Conservation (phyloP, 106 monocot genomes). For the Dendrobium officinale region DNA sequence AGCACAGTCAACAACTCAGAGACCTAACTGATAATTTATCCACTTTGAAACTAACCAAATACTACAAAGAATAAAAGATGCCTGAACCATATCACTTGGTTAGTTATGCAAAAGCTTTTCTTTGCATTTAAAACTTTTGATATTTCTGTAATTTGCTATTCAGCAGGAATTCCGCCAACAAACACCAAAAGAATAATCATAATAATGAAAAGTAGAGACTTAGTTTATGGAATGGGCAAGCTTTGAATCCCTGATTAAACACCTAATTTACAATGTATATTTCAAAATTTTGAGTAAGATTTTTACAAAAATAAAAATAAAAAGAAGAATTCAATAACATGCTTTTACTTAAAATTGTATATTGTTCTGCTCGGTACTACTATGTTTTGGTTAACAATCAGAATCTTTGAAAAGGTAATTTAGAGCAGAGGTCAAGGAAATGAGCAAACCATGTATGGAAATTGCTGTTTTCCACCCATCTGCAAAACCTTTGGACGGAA, state of each 20-base stretch:
- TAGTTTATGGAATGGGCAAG: neutral
- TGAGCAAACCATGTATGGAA: constrained; percentile 83
- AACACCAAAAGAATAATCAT: no score
- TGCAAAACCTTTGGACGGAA: constrained; percentile 79
- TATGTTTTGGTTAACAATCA: neutral
- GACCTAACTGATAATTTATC: no score
- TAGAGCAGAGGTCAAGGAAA: neutral
- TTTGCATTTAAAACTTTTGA: no score
- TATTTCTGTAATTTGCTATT: no score
- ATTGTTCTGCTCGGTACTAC: neutral
- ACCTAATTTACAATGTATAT: neutral
- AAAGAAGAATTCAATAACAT: no score
- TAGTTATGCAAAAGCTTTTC: no score
- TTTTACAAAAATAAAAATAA: neutral
- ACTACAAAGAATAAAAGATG: no score
- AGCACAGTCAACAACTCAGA: no score
- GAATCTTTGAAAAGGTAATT: neutral
- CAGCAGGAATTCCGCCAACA: no score
- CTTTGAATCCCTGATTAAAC: neutral
- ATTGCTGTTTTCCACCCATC: constrained; percentile 91
- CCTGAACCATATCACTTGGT: no score
- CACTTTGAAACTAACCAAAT: no score
- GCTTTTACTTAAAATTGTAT: neutral
- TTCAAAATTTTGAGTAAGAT: neutral
- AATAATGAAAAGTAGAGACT: no score